Evolutionary conservation across 441 rosid genomes (phyloP).

Genomic region (Breynia disticha): DNA sequence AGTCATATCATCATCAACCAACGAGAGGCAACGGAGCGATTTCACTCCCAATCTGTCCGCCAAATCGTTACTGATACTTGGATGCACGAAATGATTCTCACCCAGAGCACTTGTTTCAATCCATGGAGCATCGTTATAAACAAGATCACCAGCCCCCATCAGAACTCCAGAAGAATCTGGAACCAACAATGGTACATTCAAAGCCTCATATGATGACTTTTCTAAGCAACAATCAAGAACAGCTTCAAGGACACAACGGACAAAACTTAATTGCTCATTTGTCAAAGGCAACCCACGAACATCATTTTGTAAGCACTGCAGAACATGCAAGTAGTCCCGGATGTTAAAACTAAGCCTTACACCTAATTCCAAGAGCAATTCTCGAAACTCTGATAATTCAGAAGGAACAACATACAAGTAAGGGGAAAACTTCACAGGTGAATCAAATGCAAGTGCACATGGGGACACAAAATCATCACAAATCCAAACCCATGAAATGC

Average conservation of each 20-base stretch:
- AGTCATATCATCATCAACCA: conserved; percentile 74
- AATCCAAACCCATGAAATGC: conserved; percentile 92
- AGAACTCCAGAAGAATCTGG: conserved; percentile 76
- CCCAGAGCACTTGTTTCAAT: conserved; percentile 57
- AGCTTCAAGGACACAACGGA: conserved; percentile 83
- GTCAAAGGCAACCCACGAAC: conserved; percentile 54
- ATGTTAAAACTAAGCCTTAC: conserved; percentile 79
- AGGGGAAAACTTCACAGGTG: conserved; percentile 94
- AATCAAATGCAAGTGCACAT: conserved; percentile 91
- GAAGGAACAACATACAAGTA: conserved; percentile 98
- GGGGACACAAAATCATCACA: conserved; percentile 90
- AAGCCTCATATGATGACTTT: conserved; percentile 41
- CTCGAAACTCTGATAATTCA: conserved; percentile 76
- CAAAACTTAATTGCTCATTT: conserved; percentile 71
- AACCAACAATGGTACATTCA: conserved; percentile 45
- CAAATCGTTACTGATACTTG: conserved; percentile 74
- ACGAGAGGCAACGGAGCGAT: conserved; percentile 80
- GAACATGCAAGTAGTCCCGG: conserved; percentile 69
- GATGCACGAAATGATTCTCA: conserved; percentile 81
- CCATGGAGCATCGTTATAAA: conserved; percentile 99
- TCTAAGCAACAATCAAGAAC: conserved; percentile 66
- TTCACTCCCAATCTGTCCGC: conserved; percentile 82
- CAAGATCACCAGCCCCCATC: conserved; percentile 55
- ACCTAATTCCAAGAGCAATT: conserved; percentile 75
- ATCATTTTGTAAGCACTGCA: conserved; percentile 63